phyloP scores from a whole-genome alignment of 169 alveolate species.

The Plasmodium malariae region DNA sequence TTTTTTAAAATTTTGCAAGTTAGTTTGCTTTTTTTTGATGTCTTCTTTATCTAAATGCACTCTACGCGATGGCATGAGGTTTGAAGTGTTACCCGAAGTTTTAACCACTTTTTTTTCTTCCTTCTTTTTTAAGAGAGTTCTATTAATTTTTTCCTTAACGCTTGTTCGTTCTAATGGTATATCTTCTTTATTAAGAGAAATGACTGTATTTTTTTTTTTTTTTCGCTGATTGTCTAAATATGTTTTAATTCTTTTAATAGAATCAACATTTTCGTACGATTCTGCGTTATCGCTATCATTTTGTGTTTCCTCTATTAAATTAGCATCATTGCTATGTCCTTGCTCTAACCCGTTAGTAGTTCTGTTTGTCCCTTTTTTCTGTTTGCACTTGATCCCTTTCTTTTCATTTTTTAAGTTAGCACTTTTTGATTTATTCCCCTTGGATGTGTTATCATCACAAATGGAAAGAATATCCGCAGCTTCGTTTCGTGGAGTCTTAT shows the following conservation, averaged over 20 bases:
- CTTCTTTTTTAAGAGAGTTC: constrained; percentile 10
- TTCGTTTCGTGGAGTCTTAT: too few species aligned
- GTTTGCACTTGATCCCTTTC: not conserved
- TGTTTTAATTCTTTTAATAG: constrained; percentile 25
- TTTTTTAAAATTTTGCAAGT: constrained; percentile 1
- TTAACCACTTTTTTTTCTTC: not conserved
- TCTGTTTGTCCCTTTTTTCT: not conserved
- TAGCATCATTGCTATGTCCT: not conserved
- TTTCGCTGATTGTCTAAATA: constrained; percentile 26
- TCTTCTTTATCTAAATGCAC: not conserved
- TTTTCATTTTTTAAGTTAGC: not conserved
- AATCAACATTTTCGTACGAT: not conserved
- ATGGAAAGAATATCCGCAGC: not conserved
- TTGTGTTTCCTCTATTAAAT: not conserved
- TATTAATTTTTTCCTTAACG: not conserved
- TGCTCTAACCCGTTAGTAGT: not conserved
- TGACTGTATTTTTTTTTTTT: not conserved
- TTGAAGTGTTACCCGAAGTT: not conserved
- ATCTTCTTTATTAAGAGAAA: not conserved
- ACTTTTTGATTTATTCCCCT: not conserved
- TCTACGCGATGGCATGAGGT: not conserved
- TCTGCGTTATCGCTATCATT: not conserved
- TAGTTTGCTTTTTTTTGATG: not conserved
- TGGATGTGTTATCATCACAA: not conserved
- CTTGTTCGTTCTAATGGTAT: not conserved